These are phyloP conservation scores for Neurospora sp. DNA, from an alignment of 495 filamentous ascomycete species.

Conservation along the genomic window DNA sequence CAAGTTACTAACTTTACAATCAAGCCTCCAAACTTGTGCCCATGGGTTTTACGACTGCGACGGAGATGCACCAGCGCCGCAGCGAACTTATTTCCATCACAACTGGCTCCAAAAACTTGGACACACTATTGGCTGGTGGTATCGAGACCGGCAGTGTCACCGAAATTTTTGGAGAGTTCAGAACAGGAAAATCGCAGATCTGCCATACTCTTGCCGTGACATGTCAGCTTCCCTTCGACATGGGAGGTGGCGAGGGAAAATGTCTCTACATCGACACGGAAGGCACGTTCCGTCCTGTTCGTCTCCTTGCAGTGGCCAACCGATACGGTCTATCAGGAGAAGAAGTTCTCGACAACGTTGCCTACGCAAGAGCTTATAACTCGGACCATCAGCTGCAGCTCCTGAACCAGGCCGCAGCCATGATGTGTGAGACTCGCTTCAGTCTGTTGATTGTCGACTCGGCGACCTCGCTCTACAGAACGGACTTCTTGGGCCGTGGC, in stretches of 20 bases:
- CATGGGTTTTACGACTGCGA: conserved; percentile 99
- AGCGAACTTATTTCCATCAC: conserved; percentile 97
- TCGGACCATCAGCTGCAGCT: conserved; percentile 94
- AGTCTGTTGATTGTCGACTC: conserved; percentile 91
- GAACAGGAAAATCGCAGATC: conserved; percentile 96
- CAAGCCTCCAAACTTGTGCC: conserved; percentile 89
- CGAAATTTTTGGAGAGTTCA: conserved; percentile 97
- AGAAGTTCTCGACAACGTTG: conserved; percentile 95
- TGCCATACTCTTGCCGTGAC: conserved; percentile 98
- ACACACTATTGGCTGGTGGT: conserved; percentile 89
- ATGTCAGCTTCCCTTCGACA: conserved; percentile 94
- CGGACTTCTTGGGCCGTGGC: conserved; percentile 89
- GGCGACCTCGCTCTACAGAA: conserved; percentile 88
- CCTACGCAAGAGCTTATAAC: conserved; percentile 96
- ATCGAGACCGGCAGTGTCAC: conserved; percentile 96
- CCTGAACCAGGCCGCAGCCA: conserved; percentile 85
- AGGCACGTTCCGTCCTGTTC: conserved; percentile 91
- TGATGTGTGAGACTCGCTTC: conserved; percentile 99
- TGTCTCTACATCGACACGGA: conserved; percentile 99
- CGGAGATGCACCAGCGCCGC: conserved; percentile 94
- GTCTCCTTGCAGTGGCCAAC: conserved; percentile 82
- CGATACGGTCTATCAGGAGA: conserved; percentile 90
- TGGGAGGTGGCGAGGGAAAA: conserved; percentile 97
- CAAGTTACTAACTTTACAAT: conserved; percentile 2
- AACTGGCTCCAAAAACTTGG: conserved; percentile 91